phyloP scores from a whole-genome alignment of 768 basidiomycete species.

The Rhodotorula graminis region DNA sequence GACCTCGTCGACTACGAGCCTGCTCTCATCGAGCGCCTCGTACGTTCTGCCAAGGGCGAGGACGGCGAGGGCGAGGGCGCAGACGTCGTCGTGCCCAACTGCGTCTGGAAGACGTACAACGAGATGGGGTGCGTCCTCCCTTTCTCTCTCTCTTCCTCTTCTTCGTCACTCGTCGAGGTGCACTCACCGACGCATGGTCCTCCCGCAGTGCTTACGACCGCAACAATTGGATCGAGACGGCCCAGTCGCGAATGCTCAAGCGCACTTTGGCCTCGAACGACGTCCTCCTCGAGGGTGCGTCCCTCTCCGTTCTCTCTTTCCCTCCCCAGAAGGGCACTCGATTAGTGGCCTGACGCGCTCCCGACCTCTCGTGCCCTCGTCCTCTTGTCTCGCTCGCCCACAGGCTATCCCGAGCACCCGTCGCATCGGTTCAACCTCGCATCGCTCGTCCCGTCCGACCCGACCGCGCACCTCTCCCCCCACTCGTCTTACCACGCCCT shows the following conservation, averaged over 20 bases:
- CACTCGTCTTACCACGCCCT: not conserved
- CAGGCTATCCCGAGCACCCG: conserved; percentile 30
- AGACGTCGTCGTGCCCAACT: conserved; percentile 21
- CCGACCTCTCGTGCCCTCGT: no score
- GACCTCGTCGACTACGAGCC: conserved; percentile 35
- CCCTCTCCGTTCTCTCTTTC: not conserved
- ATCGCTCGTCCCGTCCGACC: conserved; percentile 16
- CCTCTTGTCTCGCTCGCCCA: no score
- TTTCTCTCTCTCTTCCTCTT: not conserved
- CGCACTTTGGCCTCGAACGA: not conserved
- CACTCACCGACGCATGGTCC: not conserved
- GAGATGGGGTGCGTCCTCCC: conserved; percentile 23
- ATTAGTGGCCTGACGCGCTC: no score
- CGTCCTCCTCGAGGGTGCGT: conserved; percentile 38
- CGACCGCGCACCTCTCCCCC: not conserved
- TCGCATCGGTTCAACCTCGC: conserved; percentile 38
- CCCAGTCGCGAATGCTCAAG: conserved; percentile 27
- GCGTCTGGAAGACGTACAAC: conserved; percentile 35
- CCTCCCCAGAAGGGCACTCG: no score
- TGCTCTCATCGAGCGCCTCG: conserved; percentile 26
- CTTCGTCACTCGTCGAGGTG: no score
- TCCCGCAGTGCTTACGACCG: conserved; percentile 34
- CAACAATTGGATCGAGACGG: conserved; percentile 42
- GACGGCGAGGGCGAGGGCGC: not conserved
- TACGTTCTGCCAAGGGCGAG: conserved; percentile 17